phyloP scores from a whole-genome alignment of 129 eudicot species.

The Saposhnikovia divaricata region DNA sequence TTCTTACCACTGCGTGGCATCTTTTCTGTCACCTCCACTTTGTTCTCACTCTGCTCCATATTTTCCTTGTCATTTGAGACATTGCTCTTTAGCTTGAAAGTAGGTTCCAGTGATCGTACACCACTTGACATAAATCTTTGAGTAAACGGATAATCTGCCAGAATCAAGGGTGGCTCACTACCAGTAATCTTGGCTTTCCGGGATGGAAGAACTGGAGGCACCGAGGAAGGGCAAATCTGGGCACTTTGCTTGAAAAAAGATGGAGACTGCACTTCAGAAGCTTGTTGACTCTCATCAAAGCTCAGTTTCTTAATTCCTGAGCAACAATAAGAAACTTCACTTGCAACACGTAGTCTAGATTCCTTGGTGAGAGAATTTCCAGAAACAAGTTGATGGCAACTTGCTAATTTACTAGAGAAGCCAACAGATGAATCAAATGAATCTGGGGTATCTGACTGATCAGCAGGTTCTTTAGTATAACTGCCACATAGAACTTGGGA shows the following conservation, averaged over 20 bases:
- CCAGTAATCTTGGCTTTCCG: not conserved
- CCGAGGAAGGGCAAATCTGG: not conserved
- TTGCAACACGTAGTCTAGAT: no score
- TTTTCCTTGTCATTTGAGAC: constrained; percentile 44
- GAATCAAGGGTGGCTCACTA: not conserved
- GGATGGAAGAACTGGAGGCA: not conserved
- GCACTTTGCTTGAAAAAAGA: not conserved
- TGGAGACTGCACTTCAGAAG: not conserved
- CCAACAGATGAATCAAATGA: no score
- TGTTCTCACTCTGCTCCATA: constrained; percentile 1
- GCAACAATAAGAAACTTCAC: no score
- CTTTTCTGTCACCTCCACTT: constrained; percentile 9
- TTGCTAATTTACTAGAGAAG: no score
- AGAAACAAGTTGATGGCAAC: no score
- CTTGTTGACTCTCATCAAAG: not conserved
- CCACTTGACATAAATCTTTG: not conserved
- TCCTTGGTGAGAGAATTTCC: no score
- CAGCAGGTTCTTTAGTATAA: no score
- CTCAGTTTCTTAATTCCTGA: no score
- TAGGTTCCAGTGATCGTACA: not conserved
- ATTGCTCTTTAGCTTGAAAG: not conserved
- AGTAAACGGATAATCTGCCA: constrained; percentile 10
- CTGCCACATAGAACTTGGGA: no score
- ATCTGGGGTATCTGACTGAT: no score
- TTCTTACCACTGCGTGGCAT: not conserved